Percentiles rank a stretch among this genome's conserved stretches.
Conservation (phyloP, 148 eudicot genomes). For the Amaranthus cruentus region DNA sequence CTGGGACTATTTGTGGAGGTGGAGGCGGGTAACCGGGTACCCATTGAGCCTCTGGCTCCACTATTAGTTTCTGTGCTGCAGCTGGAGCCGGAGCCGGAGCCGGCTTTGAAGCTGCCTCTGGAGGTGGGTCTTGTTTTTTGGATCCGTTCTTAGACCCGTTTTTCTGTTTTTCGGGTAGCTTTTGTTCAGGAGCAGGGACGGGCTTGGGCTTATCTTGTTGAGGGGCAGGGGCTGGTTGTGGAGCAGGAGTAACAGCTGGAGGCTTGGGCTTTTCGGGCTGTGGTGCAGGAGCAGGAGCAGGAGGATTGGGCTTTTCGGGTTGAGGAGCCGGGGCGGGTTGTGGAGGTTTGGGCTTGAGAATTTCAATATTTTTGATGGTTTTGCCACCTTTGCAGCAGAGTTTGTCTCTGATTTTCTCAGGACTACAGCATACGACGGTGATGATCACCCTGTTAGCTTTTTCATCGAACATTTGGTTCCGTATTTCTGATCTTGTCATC, state of each 20-base stretch:
- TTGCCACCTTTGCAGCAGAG: constrained; percentile 60
- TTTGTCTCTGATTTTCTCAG: constrained; percentile 76
- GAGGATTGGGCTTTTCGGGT: constrained; percentile 34
- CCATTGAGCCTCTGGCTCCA: constrained; percentile 22
- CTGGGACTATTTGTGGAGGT: background rate
- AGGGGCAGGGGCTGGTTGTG: constrained; percentile 13
- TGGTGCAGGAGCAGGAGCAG: background rate
- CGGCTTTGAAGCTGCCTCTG: constrained; percentile 11
- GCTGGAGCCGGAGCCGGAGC: constrained; percentile 10
- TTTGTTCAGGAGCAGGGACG: background rate
- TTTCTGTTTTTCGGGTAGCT: constrained; percentile 12
- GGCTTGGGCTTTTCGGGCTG: constrained; percentile 13
- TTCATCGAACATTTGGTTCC: constrained; percentile 61
- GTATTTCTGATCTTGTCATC: constrained; percentile 62
- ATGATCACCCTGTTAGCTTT: constrained; percentile 65
- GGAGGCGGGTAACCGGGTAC: constrained; percentile 28
- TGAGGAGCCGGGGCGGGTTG: constrained; percentile 23
- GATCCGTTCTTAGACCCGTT: constrained; percentile 26
- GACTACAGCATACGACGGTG: constrained; percentile 73
- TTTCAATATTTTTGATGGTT: constrained; percentile 59
- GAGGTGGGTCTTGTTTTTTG: constrained; percentile 2
- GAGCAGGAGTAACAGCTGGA: background rate
- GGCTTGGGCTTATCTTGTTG: constrained; percentile 22
- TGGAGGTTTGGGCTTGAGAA: constrained; percentile 16
- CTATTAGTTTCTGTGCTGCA: constrained; percentile 9